Evolutionary conservation across 192 early-diverging fungal genomes (phyloP).

Genomic region (Podila clonocystis): DNA sequence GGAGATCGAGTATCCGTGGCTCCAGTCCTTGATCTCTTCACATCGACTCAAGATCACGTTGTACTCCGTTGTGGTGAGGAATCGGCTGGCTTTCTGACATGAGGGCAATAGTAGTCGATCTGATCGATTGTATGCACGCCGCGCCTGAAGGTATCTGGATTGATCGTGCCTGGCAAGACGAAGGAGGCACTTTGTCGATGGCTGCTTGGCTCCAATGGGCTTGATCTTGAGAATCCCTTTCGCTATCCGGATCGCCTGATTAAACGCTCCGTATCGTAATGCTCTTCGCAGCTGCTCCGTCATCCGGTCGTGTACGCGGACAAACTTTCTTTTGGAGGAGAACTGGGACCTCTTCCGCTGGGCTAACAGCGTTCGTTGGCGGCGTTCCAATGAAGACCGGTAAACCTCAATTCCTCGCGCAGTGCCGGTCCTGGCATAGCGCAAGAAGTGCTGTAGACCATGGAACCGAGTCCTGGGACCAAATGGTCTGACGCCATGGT

Average conservation of each 20-base stretch:
- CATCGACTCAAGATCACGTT: slow-evolving; percentile 26
- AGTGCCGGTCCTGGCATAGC: background rate
- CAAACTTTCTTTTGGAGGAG: slow-evolving; percentile 5
- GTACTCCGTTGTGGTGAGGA: slow-evolving; percentile 19
- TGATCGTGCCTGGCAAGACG: background rate
- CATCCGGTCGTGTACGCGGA: background rate
- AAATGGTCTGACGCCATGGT: slow-evolving; percentile 1
- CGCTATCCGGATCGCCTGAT: slow-evolving; percentile 11
- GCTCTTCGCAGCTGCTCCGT: background rate
- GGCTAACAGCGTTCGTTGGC: background rate
- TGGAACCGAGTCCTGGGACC: slow-evolving; percentile 13
- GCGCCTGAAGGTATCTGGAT: background rate
- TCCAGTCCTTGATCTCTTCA: slow-evolving; percentile 15
- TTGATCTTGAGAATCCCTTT: slow-evolving; percentile 8
- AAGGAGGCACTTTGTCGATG: background rate
- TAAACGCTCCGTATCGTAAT: background rate
- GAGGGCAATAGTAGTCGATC: background rate
- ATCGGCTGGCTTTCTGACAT: background rate
- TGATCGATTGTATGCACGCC: background rate
- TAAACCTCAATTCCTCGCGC: slow-evolving; percentile 4
- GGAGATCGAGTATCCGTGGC: slow-evolving; percentile 12
- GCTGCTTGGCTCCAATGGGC: slow-evolving; percentile 7
- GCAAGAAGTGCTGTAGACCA: slow-evolving; percentile 26
- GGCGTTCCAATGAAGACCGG: background rate
- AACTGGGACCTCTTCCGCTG: background rate